Percentiles rank a stretch among this genome's conserved stretches.
Evolutionary conservation across 2,329 filamentous ascomycete species (phyloP).

Genomic region (Colletotrichum trifolii): DNA sequence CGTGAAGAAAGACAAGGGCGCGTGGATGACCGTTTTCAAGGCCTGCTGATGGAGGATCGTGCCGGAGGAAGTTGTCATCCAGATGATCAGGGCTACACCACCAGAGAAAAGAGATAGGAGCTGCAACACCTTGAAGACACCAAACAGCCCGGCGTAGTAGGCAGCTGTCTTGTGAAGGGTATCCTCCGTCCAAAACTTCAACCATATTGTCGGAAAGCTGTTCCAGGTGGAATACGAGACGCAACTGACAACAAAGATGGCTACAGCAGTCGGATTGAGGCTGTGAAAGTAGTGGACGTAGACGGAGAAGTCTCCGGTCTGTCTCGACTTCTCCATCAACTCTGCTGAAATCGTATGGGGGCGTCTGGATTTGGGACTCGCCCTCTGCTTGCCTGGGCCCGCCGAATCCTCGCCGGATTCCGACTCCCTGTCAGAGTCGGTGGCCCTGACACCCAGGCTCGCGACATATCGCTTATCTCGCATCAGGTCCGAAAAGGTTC

Average conservation of each 20-base stretch:
- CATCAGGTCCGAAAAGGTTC: conserved; percentile 47
- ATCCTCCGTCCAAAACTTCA: conserved; percentile 46
- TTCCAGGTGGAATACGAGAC: conserved; percentile 34
- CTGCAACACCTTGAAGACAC: conserved; percentile 33
- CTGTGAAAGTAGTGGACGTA: conserved; percentile 41
- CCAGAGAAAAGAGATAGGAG: conserved; percentile 36
- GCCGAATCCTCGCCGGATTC: neutral
- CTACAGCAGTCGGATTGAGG: conserved; percentile 13
- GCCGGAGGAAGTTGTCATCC: conserved; percentile 39
- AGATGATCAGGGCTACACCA: conserved; percentile 37
- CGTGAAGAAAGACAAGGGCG: conserved; percentile 51
- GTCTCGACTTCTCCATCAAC: conserved; percentile 33
- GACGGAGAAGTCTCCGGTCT: conserved; percentile 38
- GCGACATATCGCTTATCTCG: conserved; percentile 46
- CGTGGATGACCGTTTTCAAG: conserved; percentile 41
- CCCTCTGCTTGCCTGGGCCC: neutral
- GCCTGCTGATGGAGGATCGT: conserved; percentile 40
- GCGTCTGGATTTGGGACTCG: conserved; percentile 9
- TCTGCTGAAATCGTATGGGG: conserved; percentile 9
- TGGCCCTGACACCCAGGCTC: conserved; percentile 42
- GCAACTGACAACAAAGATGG: conserved; percentile 6
- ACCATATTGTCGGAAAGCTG: conserved; percentile 43
- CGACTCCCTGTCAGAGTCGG: conserved; percentile 34
- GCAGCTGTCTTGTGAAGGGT: conserved; percentile 30
- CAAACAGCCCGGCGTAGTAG: conserved; percentile 39